Evolutionary conservation across 108 stramenopile species (phyloP), one percentile per base, ranked within the genome.

Genomic region (Chaetoceros muelleri): DNA sequence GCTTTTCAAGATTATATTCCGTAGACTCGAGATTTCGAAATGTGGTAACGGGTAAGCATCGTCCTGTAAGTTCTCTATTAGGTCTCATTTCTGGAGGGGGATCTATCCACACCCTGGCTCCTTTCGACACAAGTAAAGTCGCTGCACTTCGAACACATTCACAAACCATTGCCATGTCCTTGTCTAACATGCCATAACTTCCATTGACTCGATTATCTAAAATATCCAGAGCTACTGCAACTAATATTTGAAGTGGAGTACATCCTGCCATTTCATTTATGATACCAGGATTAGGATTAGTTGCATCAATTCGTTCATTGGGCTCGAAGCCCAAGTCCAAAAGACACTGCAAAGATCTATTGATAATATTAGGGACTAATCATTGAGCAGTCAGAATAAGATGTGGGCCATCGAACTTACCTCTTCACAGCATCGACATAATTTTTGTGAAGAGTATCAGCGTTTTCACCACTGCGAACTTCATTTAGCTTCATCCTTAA

Each of bases 161-260:
- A 1, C 54, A 57, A 28, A 81, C 46, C 16, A 48, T 44, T 7
- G 44, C 53, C 50, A 62, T 60, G 25, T 67, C 34, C n/a, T 55
- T 58, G 28, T 78, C 74, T n/a, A n/a, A n/a, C n/a, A n/a, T n/a
- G n/a, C n/a, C n/a, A n/a, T n/a, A n/a, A 58, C 56, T 20, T 1
- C 46, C 48, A 19, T 63, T 24, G 7, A 19, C 30, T 1, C 46
- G 44, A 18, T 50, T 59, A 1, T 3, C 31, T 26, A 21, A 29
- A 13, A 62, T 18, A 44, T 71, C 74, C 25, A 74, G 61, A 31
- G 73, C 75, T 26, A 71, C 65, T 46, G 64, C 57, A 17, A 71
- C 63, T 8, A 87, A 58, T 44, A 91, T 81, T 57, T 91, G 90
- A 29, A 84, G 64, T 17, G 90, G 90, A 3, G 85, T 70, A 64